These are phyloP conservation scores for Gentiana macrophylla DNA, from an alignment of 257 asterid species.

Conservation along the genomic window DNA sequence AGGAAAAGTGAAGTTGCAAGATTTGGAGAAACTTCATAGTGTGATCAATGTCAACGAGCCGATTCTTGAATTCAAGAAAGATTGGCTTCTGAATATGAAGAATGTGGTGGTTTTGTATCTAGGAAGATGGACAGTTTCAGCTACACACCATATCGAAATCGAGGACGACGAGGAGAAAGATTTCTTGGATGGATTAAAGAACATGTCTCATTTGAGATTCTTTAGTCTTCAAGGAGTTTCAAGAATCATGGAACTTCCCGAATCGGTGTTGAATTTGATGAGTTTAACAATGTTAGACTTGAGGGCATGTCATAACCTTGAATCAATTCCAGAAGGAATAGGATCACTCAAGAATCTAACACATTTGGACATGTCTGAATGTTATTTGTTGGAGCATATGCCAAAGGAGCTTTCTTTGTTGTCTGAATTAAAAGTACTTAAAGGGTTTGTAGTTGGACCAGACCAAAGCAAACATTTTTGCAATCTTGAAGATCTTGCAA, in stretches of 20 bases:
- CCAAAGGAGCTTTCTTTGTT: conserved; percentile 28
- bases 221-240: conserved; percentile 47
- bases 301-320: conserved; percentile 40
- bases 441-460: conserved; percentile 31
- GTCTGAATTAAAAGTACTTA: conserved; percentile 21
- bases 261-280: conserved; percentile 16
- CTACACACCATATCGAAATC: conserved; percentile 31
- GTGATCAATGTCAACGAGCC: conserved; percentile 33
- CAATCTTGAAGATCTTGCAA: conserved; percentile 22
- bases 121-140: conserved; percentile 31
- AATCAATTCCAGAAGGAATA: conserved; percentile 25
- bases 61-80: conserved; percentile 21
- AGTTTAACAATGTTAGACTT: conserved; percentile 23
- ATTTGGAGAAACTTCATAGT: conserved; percentile 29
- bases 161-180: conserved; percentile 22
- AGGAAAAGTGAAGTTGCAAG: not conserved
- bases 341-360: conserved; percentile 16
- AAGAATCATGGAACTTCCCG: conserved; percentile 23
- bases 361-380: conserved; percentile 45
- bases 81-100: conserved; percentile 32
- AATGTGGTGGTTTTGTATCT: conserved; percentile 28
- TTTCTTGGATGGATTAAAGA: conserved; percentile 19
- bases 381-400: conserved; percentile 37
- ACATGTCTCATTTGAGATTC: conserved; percentile 17
- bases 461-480: conserved; percentile 5